Evolutionary conservation across 345 rosid genomes (phyloP), one percentile per base, ranked within the genome.

Genomic region (Mallotus nudiflorus): DNA sequence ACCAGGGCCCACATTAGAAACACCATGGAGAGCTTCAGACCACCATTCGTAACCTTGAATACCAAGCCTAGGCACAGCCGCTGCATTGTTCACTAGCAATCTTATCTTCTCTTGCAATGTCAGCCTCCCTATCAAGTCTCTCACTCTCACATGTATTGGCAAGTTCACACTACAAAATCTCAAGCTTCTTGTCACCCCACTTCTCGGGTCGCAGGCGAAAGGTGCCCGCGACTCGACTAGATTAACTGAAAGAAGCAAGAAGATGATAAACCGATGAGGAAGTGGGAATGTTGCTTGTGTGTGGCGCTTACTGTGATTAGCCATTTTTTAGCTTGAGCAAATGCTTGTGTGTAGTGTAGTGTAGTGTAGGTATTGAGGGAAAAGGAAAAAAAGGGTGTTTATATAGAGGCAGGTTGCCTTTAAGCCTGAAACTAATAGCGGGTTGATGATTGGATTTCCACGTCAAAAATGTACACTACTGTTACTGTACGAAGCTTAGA

Each of bases 21-120:
- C 77, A 11, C 81, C 81, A 44, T 77, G 81, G 24, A 77, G 81
- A 4, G 81, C 81, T 66, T 77, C 81, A n/a, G 81, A 77, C 81
- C 81, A 77, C 81, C 81, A 77, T 62, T 77, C 81, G 29, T 77
- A 77, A 1, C 77, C 77, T 57, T 68, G 76, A 49, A 77, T 72
- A 24, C 81, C 81, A 57, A 77, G 81, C 55, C 81, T 72, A 0
- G 81, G 81, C 24, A 77, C 81, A 6, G 66, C 48, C 9, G 57
- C 50, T 16, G 77, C 81, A 68, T 77, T 77, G 73, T 77, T 77
- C 39, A 77, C 81, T 16, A 77, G 40, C 62, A 72, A 7, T 48
- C 81, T 48, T 3, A 72, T 72, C 66, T 77, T 77, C 55, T 77
- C 81, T 1, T 67, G 77, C 73, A 77, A 63, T 28, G 81, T 77